These are phyloP conservation scores for Cornus florida DNA, from an alignment of 148 eudicot species.

Conservation along the genomic window DNA sequence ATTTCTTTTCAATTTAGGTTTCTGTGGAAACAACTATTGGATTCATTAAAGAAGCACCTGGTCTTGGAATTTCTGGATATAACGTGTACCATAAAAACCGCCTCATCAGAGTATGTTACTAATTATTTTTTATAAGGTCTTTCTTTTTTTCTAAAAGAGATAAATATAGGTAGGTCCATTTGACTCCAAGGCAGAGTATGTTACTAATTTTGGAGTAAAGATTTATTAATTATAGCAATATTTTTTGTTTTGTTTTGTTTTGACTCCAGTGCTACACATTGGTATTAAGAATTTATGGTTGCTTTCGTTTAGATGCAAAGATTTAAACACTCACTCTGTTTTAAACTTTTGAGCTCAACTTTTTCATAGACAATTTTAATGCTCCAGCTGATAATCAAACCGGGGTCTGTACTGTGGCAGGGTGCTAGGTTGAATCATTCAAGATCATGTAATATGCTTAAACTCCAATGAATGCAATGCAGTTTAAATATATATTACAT, in stretches of 20 bases:
- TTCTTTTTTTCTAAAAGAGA: no score
- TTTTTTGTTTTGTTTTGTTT: not conserved
- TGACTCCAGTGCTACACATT: not conserved
- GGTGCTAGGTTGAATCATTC: no score
- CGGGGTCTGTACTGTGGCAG: not conserved
- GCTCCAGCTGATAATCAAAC: not conserved
- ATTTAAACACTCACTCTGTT: not conserved
- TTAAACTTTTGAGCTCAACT: not conserved
- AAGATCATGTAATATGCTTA: no score
- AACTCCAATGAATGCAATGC: not conserved
- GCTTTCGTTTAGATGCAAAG: not conserved
- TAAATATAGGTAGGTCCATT: no score
- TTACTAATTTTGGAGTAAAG: slow-evolving; percentile 1
- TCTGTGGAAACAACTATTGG: slow-evolving; percentile 69
- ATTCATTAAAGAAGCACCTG: slow-evolving; percentile 85
- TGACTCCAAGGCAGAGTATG: no score
- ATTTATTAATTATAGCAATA: not conserved
- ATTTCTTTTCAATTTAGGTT: slow-evolving; percentile 40
- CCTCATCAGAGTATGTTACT: slow-evolving; percentile 77
- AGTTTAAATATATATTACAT: not conserved
- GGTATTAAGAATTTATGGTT: not conserved
- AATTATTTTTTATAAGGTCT: no score
- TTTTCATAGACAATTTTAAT: no score
- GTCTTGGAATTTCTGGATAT: slow-evolving; percentile 68
- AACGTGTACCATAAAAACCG: slow-evolving; percentile 98